These are phyloP conservation scores for Xylariaceae sp. DNA, from an alignment of 2,329 filamentous ascomycete genomes.

Conservation along the genomic window DNA sequence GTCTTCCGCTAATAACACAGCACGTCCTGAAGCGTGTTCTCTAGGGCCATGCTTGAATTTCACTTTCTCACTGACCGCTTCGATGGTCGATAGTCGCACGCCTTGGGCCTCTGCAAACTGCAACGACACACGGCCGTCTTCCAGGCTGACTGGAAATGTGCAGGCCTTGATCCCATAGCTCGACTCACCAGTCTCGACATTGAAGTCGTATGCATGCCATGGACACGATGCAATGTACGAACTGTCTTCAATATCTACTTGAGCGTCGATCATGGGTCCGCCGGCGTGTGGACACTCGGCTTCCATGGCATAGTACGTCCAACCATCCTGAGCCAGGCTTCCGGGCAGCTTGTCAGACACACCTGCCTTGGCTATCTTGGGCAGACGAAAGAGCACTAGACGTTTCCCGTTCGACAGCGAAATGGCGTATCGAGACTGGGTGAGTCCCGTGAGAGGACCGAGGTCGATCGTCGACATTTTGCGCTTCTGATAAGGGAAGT, in stretches of 20 bases:
- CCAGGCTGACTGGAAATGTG: conserved; percentile 34
- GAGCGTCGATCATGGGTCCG: conserved; percentile 36
- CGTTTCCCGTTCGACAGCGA: conserved; percentile 35
- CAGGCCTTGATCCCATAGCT: conserved; percentile 39
- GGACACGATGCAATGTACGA: conserved; percentile 38
- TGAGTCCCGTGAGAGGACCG: conserved; percentile 25
- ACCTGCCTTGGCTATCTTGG: conserved; percentile 30
- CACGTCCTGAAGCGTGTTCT: conserved; percentile 8
- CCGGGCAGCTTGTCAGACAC: too few species aligned
- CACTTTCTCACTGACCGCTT: conserved; percentile 37
- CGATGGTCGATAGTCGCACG: conserved; percentile 25
- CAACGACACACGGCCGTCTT: conserved; percentile 27
- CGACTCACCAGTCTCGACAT: conserved; percentile 39
- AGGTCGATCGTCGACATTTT: conserved; percentile 22
- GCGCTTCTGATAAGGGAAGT: not conserved
- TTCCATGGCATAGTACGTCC: conserved; percentile 40
- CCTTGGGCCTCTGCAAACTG: conserved; percentile 20
- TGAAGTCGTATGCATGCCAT: conserved; percentile 43
- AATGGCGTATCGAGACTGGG: conserved; percentile 33
- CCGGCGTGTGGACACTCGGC: conserved; percentile 39
- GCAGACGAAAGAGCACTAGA: conserved; percentile 36
- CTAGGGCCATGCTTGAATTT: conserved; percentile 31
- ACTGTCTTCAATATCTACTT: conserved; percentile 39
- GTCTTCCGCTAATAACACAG: conserved; percentile 28
- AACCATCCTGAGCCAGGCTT: conserved; percentile 23